These are phyloP conservation scores for Fusarium sp. DNA, from an alignment of 2,329 filamentous ascomycete genomes.

Conservation along the genomic window DNA sequence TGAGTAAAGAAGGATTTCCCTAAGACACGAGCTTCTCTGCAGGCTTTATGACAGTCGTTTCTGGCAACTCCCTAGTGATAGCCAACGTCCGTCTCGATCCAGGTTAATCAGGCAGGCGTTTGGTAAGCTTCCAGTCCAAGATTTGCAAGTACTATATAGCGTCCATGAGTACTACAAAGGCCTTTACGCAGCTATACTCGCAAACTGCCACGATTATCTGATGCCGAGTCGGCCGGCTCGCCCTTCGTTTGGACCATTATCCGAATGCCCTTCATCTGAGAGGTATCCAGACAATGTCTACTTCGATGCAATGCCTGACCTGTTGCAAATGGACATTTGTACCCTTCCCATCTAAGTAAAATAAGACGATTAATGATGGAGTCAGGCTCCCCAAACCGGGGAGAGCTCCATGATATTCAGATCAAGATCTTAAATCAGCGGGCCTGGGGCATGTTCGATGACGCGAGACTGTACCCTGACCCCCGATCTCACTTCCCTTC, in stretches of 20 bases:
- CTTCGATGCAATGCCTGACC: neutral
- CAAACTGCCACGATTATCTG: neutral
- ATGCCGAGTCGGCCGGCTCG: neutral
- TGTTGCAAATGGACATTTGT: neutral
- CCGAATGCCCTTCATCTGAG: neutral
- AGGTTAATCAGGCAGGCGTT: no score
- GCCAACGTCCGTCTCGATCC: no score
- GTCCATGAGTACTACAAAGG: neutral
- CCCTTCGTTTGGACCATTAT: neutral
- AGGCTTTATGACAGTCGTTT: neutral
- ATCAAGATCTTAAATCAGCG: neutral
- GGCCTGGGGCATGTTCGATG: neutral
- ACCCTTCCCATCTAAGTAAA: no score
- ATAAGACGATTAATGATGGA: no score
- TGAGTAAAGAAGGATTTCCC: neutral
- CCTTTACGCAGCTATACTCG: neutral
- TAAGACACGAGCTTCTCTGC: slow-evolving; percentile 1
- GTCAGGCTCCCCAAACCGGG: neutral
- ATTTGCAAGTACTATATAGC: neutral
- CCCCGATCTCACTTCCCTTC: neutral
- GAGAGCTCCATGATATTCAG: neutral
- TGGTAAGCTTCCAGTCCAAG: neutral
- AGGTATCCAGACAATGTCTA: neutral
- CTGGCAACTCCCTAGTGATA: neutral
- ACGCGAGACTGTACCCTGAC: neutral